Evolutionary conservation across 2,329 filamentous ascomycete genomes (phyloP), one percentile per base, ranked within the genome.

Genomic region (Arthrobotrys megalospora): DNA sequence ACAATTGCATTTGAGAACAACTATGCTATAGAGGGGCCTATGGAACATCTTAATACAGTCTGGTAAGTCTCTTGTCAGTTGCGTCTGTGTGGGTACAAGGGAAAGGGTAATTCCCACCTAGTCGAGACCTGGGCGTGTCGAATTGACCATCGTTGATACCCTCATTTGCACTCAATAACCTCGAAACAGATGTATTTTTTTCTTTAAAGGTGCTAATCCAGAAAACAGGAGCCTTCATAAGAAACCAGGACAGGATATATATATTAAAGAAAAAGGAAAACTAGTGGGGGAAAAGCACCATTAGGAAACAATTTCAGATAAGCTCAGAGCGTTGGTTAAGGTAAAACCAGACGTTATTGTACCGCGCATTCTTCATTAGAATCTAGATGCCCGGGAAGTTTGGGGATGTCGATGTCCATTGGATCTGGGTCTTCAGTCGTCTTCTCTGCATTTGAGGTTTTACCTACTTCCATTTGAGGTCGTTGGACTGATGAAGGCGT

Each of bases 391-490:
- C 65, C 72, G 5, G 72, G 72, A 1, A 66, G 24, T 32, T 52
- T 48, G 8, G 34, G 19, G 2, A 12, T 19, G 36, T 76, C 65
- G 7, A 70, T 34, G 52, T 76, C 65, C 72, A 66, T 76, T 21
- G 19, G n/a, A 1, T 70, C 58, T 5, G 34, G 28, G 6, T 53
- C 36, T 24, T 52, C 12, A 34, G 16, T 32, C 7, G 2, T 19
- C 3, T 28, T 19, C 7, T 34, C 6, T 10, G n/a, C 34, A n/a
- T 63, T 38, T 16, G 52, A 6, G 6, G n/a, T 43, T 36, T 67
- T 43, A 45, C 14, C 21, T 8, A 34, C 34, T 24, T 48, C 19
- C 12, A 10, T 24, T 12, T 7, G 52, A 43, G 16, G 41, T 6
- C 6, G 24, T 38, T 55, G 63, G 16, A 43, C n/a, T 14, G 55